Conservation (phyloP, 2,329 filamentous ascomycete species). For the Fonsecaea pedrosoi region DNA sequence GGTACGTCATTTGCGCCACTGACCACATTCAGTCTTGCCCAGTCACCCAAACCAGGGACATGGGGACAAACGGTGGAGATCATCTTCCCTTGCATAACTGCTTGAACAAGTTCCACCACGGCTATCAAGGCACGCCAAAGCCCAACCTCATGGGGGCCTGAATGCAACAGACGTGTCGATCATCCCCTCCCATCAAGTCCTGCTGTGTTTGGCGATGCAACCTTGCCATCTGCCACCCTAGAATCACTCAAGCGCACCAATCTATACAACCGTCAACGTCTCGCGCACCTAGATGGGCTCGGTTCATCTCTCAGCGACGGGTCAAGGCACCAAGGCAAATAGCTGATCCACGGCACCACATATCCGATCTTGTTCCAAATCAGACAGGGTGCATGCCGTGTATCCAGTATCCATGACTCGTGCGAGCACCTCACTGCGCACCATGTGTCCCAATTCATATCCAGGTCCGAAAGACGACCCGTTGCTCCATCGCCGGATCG, state of each 20-base stretch:
- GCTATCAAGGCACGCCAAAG: slow-evolving; percentile 13
- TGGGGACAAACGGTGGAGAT: not conserved
- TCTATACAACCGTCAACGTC: not conserved
- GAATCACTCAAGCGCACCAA: slow-evolving; percentile 6
- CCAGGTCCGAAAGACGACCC: not conserved
- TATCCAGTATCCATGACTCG: slow-evolving; percentile 7
- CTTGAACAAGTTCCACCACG: slow-evolving; percentile 2
- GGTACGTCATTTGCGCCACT: slow-evolving; percentile 23
- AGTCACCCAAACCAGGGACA: not conserved
- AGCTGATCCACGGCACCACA: not conserved
- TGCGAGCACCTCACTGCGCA: not conserved
- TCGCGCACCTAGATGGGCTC: not conserved
- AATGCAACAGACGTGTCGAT: slow-evolving; percentile 24
- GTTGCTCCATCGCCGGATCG: slow-evolving; percentile 19
- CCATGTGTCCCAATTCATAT: not conserved
- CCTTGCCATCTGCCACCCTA: not conserved
- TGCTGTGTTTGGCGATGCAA: slow-evolving; percentile 19
- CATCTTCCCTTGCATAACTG: not conserved
- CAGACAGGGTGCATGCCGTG: not conserved
- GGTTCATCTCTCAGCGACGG: slow-evolving; percentile 12
- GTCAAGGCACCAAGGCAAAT: not conserved
- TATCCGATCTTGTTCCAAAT: slow-evolving; percentile 1
- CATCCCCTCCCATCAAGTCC: slow-evolving; percentile 7
- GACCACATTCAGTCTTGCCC: slow-evolving; percentile 14
- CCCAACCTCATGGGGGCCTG: slow-evolving; percentile 12